Evolutionary conservation across 1,284 basidiomycete genomes (phyloP).

Genomic region (Cutaneotrichosporon mucoides): DNA sequence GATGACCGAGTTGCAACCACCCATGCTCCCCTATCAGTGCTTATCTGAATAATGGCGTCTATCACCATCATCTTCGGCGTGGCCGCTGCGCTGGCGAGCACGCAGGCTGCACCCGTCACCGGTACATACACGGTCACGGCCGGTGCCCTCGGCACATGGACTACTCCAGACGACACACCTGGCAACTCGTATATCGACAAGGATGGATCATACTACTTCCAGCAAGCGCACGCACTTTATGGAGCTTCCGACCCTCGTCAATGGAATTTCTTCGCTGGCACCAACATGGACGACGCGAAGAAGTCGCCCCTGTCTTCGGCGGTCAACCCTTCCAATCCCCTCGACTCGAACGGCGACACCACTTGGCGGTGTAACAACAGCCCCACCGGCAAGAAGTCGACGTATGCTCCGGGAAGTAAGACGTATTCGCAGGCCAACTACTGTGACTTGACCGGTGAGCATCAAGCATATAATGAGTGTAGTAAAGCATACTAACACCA

Average conservation of each 20-base stretch:
- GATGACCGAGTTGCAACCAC: no score
- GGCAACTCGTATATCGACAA: conserved; percentile 7
- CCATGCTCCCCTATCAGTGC: no score
- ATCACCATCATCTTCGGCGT: no score
- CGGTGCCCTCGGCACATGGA: conserved; percentile 1
- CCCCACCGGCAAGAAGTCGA: conserved; percentile 7
- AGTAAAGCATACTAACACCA: no score
- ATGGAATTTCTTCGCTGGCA: conserved; percentile 12
- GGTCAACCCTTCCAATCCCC: conserved; percentile 6
- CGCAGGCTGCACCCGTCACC: no score
- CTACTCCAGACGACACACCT: conserved; percentile 10
- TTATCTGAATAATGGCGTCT: no score
- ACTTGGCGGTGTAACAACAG: conserved; percentile 15
- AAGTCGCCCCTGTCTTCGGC: not conserved
- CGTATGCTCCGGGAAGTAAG: not conserved
- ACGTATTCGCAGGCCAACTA: conserved; percentile 12
- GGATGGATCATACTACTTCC: conserved; percentile 12
- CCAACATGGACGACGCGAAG: conserved; percentile 5
- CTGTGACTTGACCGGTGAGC: not conserved
- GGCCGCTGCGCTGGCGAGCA: no score
- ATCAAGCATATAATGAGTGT: no score
- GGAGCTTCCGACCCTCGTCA: not conserved
- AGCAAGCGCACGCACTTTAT: conserved; percentile 9
- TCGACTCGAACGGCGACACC: conserved; percentile 13
- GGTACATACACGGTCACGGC: conserved; percentile 1